Conservation (phyloP, 768 basidiomycete species). For the Calocybe indica region DNA sequence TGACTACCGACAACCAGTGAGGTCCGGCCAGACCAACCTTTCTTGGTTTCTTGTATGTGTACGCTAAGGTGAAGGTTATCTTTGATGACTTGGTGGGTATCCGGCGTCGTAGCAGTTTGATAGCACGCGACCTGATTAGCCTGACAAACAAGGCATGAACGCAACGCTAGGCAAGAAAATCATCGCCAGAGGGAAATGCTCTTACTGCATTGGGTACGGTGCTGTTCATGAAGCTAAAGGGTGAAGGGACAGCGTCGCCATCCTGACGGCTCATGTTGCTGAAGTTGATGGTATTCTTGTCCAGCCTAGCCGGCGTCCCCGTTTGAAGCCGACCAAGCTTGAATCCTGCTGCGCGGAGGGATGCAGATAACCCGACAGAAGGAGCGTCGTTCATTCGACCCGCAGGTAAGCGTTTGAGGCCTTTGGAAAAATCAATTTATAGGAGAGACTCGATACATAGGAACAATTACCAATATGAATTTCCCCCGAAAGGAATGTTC, state of each 20-base stretch:
- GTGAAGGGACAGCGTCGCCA: slow-evolving; percentile 58
- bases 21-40: slow-evolving; percentile 39
- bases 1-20: not conserved
- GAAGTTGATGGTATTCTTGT: slow-evolving; percentile 67
- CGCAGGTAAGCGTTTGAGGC: slow-evolving; percentile 70
- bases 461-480: slow-evolving; percentile 69
- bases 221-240: slow-evolving; percentile 74
- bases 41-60: slow-evolving; percentile 86
- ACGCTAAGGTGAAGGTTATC: slow-evolving; percentile 74
- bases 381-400: slow-evolving; percentile 72
- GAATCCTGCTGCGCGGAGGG: slow-evolving; percentile 72
- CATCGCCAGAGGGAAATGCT: not conserved
- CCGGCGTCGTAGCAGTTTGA: slow-evolving; percentile 64
- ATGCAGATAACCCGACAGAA: slow-evolving; percentile 69
- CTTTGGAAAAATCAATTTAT: slow-evolving; percentile 22
- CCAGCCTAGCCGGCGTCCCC: slow-evolving; percentile 79
- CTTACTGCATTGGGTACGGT: slow-evolving; percentile 65
- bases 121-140: slow-evolving; percentile 70
- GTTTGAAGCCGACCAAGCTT: slow-evolving; percentile 80
- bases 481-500: slow-evolving; percentile 88
- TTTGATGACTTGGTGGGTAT: slow-evolving; percentile 69
- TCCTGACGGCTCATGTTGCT: slow-evolving; percentile 51
- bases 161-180: too few relatives aligned
- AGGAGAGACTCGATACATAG: not conserved
- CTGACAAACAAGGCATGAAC: slow-evolving; percentile 25